phyloP scores from a whole-genome alignment of 169 alveolate species.

The Besnoitia besnoiti region DNA sequence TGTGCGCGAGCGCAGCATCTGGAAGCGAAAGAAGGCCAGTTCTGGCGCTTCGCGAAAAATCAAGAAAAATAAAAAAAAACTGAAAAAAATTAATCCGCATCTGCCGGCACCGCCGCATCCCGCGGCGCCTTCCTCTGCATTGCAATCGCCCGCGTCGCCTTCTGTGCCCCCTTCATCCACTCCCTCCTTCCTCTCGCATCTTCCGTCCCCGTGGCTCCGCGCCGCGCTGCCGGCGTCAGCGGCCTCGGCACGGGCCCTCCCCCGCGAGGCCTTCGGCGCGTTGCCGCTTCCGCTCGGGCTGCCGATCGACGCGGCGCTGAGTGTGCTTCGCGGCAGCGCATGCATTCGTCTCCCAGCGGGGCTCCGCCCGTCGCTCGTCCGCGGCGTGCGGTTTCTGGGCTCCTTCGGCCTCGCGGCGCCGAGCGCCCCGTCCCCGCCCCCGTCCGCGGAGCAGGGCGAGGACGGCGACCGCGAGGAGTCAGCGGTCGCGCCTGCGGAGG shows the following conservation, averaged over 20 bases:
- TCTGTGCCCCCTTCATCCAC: neutral
- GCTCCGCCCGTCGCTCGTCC: neutral
- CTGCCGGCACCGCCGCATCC: neutral
- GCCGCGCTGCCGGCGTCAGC: neutral
- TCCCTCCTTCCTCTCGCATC: neutral
- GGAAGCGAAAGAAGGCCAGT: neutral
- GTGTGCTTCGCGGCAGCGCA: neutral
- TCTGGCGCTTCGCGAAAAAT: neutral
- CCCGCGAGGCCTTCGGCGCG: neutral
- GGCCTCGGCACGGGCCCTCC: neutral
- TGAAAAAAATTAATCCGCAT: neutral
- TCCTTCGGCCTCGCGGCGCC: neutral
- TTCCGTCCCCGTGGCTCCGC: neutral
- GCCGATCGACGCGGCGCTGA: slow-evolving; percentile 1
- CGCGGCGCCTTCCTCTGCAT: neutral
- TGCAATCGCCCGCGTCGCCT: neutral
- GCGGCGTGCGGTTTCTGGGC: slow-evolving; percentile 8
- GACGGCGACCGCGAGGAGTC: neutral
- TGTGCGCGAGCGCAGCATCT: neutral
- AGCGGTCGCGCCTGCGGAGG: neutral
- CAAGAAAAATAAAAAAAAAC: neutral
- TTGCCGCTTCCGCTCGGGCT: neutral
- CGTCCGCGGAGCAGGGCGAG: neutral
- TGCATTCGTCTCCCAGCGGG: neutral
- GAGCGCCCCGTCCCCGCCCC: neutral